Conservation (phyloP, 768 basidiomycete genomes). For the Termitomyces eurrhizus region DNA sequence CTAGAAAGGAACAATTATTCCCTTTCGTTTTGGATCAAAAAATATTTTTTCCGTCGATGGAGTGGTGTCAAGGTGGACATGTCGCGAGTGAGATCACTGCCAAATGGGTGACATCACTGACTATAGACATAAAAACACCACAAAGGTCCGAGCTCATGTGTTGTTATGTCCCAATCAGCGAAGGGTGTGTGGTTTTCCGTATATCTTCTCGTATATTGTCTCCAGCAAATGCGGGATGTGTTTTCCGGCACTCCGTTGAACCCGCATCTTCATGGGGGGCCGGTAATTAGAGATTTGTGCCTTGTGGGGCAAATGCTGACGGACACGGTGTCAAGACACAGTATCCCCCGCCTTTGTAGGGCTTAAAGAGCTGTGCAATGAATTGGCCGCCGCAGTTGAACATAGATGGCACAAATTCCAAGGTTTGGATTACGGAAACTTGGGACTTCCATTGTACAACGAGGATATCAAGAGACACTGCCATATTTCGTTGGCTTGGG, state of each 20-base stretch:
- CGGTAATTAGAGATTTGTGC: conserved; percentile 8
- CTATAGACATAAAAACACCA: background rate
- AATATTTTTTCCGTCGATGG: background rate
- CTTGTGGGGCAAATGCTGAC: background rate
- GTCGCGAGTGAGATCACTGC: background rate
- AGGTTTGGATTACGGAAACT: background rate
- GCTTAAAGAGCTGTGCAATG: background rate
- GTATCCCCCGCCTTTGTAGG: background rate
- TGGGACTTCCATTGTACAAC: background rate
- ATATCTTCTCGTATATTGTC: background rate
- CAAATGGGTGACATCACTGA: conserved; percentile 1
- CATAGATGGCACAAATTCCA: background rate
- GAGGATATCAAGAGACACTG: background rate
- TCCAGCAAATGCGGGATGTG: conserved; percentile 1
- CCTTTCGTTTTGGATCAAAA: conserved; percentile 2
- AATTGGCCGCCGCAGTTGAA: background rate
- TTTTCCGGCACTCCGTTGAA: conserved; percentile 7
- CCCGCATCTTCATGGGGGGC: conserved; percentile 6
- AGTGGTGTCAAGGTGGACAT: background rate
- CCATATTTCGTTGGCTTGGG: background rate
- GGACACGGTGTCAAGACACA: conserved; percentile 1
- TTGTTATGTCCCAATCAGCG: background rate
- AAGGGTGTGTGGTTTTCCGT: background rate
- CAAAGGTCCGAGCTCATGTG: background rate
- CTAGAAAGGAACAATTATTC: background rate